Percentiles rank a stretch among this genome's conserved stretches.
Evolutionary conservation across 2,329 filamentous ascomycete species (phyloP).

Genomic region (Cladosporium sp.): DNA sequence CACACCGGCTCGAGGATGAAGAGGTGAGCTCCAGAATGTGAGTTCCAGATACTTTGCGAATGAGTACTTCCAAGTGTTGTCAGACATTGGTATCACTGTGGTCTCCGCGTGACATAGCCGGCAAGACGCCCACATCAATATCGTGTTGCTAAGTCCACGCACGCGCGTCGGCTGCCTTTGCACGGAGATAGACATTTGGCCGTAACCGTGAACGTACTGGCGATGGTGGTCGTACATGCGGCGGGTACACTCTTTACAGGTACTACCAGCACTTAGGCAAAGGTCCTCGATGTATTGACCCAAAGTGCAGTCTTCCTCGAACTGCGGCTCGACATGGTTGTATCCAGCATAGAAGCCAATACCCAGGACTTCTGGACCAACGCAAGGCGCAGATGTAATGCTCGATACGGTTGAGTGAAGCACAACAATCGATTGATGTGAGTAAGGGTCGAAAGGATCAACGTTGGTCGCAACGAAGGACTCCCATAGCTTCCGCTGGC

Average conservation of each 20-base stretch:
- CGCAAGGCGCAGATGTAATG: constrained; percentile 87
- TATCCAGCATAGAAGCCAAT: constrained; percentile 88
- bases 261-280: constrained; percentile 71
- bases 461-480: constrained; percentile 85
- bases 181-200: constrained; percentile 87
- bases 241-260: constrained; percentile 81
- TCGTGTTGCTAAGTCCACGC: constrained; percentile 67
- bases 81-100: constrained; percentile 85
- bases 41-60: constrained; percentile 98
- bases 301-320: constrained; percentile 80
- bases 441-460: constrained; percentile 89
- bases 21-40: constrained; percentile 87
- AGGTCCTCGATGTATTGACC: constrained; percentile 95
- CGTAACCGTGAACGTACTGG: constrained; percentile 95
- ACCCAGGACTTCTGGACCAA: constrained; percentile 84
- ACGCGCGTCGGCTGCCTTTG: constrained; percentile 70
- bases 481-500: constrained; percentile 94
- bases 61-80: constrained; percentile 95
- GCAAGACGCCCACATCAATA: constrained; percentile 98
- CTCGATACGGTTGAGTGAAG: constrained; percentile 93
- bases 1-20: constrained; percentile 71
- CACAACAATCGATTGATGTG: constrained; percentile 94
- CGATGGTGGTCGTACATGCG: constrained; percentile 91
- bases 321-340: constrained; percentile 69
- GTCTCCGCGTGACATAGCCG: constrained; percentile 90